A percentile compares a stretch with the other conserved stretches of the same genome.
Conservation (phyloP, 2,329 filamentous ascomycete species). For the Stagonosporopsis chrysanthemi region DNA sequence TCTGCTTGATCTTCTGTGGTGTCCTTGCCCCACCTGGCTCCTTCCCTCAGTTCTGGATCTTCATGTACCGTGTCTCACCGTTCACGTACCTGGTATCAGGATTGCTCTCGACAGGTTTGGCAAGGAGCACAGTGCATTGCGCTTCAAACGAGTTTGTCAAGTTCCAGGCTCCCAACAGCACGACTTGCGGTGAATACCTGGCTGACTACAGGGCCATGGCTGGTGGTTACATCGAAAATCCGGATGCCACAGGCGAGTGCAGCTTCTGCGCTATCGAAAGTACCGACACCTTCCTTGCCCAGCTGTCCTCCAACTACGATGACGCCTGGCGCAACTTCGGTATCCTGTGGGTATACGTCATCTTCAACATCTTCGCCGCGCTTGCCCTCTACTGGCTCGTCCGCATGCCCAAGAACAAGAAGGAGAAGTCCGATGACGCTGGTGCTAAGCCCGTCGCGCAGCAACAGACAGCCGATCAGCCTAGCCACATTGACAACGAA, state of each 20-base stretch:
- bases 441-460: slow-evolving; percentile 13
- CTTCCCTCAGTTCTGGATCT: slow-evolving; percentile 76
- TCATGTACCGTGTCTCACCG: slow-evolving; percentile 75
- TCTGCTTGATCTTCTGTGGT: slow-evolving; percentile 76
- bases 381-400: slow-evolving; percentile 62
- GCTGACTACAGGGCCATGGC: slow-evolving; percentile 41
- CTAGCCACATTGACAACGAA: slow-evolving; percentile 21
- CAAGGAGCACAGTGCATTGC: slow-evolving; percentile 54
- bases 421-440: slow-evolving; percentile 39
- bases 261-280: slow-evolving; percentile 49
- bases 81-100: slow-evolving; percentile 67
- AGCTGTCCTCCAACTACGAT: slow-evolving; percentile 53
- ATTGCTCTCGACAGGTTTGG: slow-evolving; percentile 62
- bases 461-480: slow-evolving; percentile 12
- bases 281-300: slow-evolving; percentile 54
- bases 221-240: slow-evolving; percentile 53
- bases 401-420: slow-evolving; percentile 61
- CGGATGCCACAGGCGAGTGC: slow-evolving; percentile 54
- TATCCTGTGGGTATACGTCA: slow-evolving; percentile 60
- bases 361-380: slow-evolving; percentile 60
- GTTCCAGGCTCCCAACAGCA: slow-evolving; percentile 48
- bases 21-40: slow-evolving; percentile 65
- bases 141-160: slow-evolving; percentile 49
- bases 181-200: slow-evolving; percentile 55
- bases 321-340: slow-evolving; percentile 64